Base-by-base conservation (phyloP, 345 rosid genomes). In the Citropsis articulata region DNA sequence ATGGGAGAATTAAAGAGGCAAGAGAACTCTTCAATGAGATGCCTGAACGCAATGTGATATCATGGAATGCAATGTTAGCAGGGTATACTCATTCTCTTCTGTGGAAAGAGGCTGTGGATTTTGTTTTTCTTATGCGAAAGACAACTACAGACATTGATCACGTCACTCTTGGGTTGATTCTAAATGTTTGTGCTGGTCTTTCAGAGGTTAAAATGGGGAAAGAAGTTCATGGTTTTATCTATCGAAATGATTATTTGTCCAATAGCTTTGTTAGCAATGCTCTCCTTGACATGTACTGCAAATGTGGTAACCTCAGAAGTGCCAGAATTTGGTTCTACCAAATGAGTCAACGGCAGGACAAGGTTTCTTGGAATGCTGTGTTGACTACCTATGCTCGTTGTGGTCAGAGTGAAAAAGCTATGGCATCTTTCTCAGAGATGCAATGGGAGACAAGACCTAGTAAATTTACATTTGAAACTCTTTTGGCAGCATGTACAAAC, bases 41-140 rank as follows among this genome's bases (percentile, higher is more conserved):
- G 97, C 95, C 95, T 12, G 91, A 89, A 69, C 83, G 89, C 66
- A 93, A 90, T 83, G 75, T 91, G 6, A 42, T 94, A 81, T 89
- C 98, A 1, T 95, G 98, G 97, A 94, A 93, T 65, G 91, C 91
- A 24, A 90, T 95, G 95, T 74, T 93, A 83, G 95, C 91, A 0
- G 97, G 95, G 66, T 93, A 93, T 81, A 86, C 80, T 80, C 86
- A 76, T 57, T 82, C 79, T 12, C 75, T 64, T 21, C 83, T 82
- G 73, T 95, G 95, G 97, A 89, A 91, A 63, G 91, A 89, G 77
- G 97, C 95, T 45, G 69, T 88, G 60, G 81, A 87, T 59, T 90
- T 95, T 81, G 57, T 86, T 55, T 24, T 30, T 74, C 76, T 86
- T 68, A 88, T 93, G 98, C 86, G 71, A 22, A 79, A 69, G 66